Evolutionary conservation across 2,329 filamentous ascomycete genomes (phyloP), one percentile per base, ranked within the genome.

Genomic region (Trichocomaceae sp.): DNA sequence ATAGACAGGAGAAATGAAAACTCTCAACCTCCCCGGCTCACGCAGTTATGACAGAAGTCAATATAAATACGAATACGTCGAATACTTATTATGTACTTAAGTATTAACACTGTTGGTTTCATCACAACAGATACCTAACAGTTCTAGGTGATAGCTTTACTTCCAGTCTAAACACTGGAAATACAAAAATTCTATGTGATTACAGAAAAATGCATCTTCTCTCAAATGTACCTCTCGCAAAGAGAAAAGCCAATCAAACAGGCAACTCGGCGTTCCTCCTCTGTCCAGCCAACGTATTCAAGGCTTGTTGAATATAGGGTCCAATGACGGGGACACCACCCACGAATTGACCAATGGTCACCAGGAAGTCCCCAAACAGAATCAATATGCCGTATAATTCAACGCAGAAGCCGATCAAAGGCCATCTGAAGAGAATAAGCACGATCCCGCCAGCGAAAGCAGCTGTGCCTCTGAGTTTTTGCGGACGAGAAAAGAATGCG

Each of bases 281-380:
- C 26, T 83, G 83, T 37, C 88, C 73, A 0, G 88, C 86, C 60
- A 83, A 67, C 62, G 84, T 82, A 67, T 95, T 88, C 59, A 95
- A 78, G 2, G 78, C 79, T 61, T 82, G 75, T 56, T 88, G 87
- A 66, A 96, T 86, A 65, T 91, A 95, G 4, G 91, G 89, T 3
- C 92, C 92, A 5, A 97, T 77, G 7, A 96, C 79, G 0, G 93
- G 92, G 10, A 95, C 74, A 58, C 88, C 90, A 55, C 88, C 84
- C 39, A 89, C 88, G 66, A 97, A 96, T 15, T 88, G 83, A 0
- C 87, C 88, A 61, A 97, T 91, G 19, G 92, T 97, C 48, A 90
- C 88, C 57, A 97, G 81, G 75, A 97, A 97, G 72, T 99, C 93
- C 35, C 93, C 93, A 74, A 99, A 99, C 35, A 99, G 77, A 50